Percentiles rank a stretch among this genome's conserved stretches.
phyloP scores from a whole-genome alignment of 306 rosid species.

The Psophocarpus tetragonolobus region DNA sequence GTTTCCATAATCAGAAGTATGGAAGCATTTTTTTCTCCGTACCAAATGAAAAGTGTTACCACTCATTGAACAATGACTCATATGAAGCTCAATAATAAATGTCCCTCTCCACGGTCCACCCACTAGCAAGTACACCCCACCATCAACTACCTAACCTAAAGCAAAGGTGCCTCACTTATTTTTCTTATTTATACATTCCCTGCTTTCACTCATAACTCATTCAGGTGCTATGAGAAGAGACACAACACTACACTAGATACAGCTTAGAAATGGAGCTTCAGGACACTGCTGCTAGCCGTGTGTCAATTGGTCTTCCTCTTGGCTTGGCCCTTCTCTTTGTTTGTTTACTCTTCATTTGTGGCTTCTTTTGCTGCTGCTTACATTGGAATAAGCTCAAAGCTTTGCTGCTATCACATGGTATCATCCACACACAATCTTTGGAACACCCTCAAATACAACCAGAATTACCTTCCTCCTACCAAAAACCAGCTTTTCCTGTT shows the following conservation, averaged over 20 bases:
- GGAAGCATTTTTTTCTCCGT: slow-evolving; percentile 11
- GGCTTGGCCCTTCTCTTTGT: slow-evolving; percentile 59
- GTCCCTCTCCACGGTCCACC: slow-evolving; percentile 35
- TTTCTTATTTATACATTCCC: slow-evolving; percentile 23
- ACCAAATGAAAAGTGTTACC: slow-evolving; percentile 12
- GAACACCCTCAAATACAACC: slow-evolving; percentile 22
- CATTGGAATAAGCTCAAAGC: slow-evolving; percentile 56
- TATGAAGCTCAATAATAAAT: slow-evolving; percentile 28
- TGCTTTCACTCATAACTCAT: slow-evolving; percentile 25
- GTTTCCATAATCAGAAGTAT: not conserved
- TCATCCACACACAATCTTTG: slow-evolving; percentile 6
- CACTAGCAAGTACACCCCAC: slow-evolving; percentile 31
- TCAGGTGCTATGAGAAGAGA: not conserved
- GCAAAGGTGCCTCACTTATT: not conserved
- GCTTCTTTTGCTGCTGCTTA: slow-evolving; percentile 61
- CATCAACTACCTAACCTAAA: slow-evolving; percentile 33
- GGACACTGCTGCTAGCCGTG: slow-evolving; percentile 34
- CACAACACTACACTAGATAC: not conserved
- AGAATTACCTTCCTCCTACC: slow-evolving; percentile 30
- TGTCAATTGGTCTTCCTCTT: slow-evolving; percentile 55
- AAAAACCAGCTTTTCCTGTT: slow-evolving; percentile 43
- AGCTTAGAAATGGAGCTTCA: slow-evolving; percentile 47
- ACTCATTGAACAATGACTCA: slow-evolving; percentile 1
- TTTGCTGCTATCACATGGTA: slow-evolving; percentile 26
- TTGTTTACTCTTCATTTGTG: slow-evolving; percentile 39